Base-by-base conservation (phyloP, 371 early-diverging fungal genomes). In the Mortierella sp. region DNA sequence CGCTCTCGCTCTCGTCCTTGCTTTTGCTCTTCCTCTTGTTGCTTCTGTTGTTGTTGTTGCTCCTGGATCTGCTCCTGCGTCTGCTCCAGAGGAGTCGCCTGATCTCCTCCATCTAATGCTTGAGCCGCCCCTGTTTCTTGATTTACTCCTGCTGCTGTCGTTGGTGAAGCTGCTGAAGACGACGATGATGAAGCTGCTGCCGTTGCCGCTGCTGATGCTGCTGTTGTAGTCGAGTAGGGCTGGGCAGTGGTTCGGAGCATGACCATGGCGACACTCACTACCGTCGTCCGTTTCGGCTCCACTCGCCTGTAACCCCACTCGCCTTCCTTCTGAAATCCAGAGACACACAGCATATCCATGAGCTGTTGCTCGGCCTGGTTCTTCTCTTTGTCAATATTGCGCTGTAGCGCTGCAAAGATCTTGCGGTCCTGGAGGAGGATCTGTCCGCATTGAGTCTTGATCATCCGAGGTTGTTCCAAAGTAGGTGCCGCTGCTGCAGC, bases 331-430 rank as follows among this genome's bases (percentile, higher is more conserved):
- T 90, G 87, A 77, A 96, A 96, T 34, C 96, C 96, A 31, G 95
- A 94, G 73, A 94, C 91, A 78, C 96, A 95, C n/a, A 96, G 91
- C 95, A 96, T 96, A 81, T 96, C 96, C 59, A 96, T 94, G 73
- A 96, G 88, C 88, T 96, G 96, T 76, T 94, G 95, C 72, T 96
- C 96, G 19, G 95, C 95, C 26, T 91, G 89, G 71, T 94, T 95
- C 69, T 94, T 92, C 37, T 93, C 93, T 82, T 93, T 90, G 53
- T 80, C 69, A 37, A 95, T 95, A 54, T 93, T 94, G 50, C 94
- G 91, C 78, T 94, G 93, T 10, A 96, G 82, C 26, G 95, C 94
- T 69, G 93, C 92, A 88, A 96, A 95, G 73, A 96, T 93, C 48
- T 93, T 92, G 74, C 92, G 90, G 48, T 93, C 91, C 64, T 92